These are phyloP conservation scores for Plasmodium knowlesi DNA, from an alignment of 169 alveolate genomes.

Conservation along the genomic window DNA sequence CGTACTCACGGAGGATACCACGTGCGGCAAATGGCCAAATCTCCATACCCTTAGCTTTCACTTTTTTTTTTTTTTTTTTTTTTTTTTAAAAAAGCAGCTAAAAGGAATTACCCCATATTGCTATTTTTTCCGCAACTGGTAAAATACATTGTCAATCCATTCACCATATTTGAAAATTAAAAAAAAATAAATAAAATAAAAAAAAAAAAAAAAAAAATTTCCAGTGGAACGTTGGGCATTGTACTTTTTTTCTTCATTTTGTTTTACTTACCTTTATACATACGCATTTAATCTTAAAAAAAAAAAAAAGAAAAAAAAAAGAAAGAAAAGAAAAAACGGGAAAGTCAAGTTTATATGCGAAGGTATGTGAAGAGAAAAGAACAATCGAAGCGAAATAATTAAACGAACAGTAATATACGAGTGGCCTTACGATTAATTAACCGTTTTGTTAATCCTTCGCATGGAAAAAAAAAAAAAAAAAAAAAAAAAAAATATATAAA, in stretches of 20 bases:
- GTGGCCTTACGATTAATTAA: not conserved
- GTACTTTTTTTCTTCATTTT: not conserved
- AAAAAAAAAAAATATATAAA: not conserved
- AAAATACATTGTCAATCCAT: not conserved
- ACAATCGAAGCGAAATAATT: not conserved
- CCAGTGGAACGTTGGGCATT: conserved; percentile 8
- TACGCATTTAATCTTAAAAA: not conserved
- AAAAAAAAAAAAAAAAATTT: not conserved
- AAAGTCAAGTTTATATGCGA: not conserved
- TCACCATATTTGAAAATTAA: not conserved
- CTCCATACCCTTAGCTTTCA: not conserved
- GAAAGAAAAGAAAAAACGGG: not conserved
- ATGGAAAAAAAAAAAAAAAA: not conserved
- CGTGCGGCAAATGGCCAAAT: not conserved
- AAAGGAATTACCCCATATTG: not conserved
- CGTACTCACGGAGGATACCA: not conserved
- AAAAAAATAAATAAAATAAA: not conserved
- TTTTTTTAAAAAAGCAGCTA: not conserved
- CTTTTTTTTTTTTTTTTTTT: conserved; percentile 8
- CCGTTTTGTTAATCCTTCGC: conserved; percentile 26
- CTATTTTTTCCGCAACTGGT: not conserved
- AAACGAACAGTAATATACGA: not conserved
- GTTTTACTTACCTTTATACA: not conserved
- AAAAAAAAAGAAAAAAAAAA: not conserved
- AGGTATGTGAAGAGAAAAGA: not conserved